These are phyloP conservation scores for Jacaranda mimosifolia DNA, from an alignment of 257 asterid species.

Conservation along the genomic window DNA sequence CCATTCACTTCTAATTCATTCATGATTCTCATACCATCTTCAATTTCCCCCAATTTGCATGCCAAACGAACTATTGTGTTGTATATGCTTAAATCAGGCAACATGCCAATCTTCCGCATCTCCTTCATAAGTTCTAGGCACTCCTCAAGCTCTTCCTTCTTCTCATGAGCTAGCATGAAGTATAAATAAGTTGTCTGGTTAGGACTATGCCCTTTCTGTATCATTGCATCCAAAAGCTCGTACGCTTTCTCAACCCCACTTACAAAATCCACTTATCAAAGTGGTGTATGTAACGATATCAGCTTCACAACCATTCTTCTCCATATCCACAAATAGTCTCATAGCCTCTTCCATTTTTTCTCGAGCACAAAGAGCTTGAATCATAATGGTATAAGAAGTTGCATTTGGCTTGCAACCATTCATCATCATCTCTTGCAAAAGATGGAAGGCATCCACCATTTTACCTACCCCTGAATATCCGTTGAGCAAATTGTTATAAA, in stretches of 20 bases:
- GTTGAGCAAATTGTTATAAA: conserved; percentile 80
- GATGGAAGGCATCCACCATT: conserved; percentile 79
- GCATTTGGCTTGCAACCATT: conserved; percentile 76
- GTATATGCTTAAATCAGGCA: conserved; percentile 68
- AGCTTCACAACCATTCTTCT: conserved; percentile 69
- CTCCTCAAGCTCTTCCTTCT: conserved; percentile 84
- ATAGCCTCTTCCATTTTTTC: conserved; percentile 85
- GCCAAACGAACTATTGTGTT: conserved; percentile 72
- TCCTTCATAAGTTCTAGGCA: conserved; percentile 74
- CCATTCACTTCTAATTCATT: conserved; percentile 72
- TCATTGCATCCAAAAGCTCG: conserved; percentile 72
- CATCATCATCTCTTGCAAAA: conserved; percentile 79
- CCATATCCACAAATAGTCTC: conserved; percentile 74
- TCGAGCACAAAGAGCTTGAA: conserved; percentile 82
- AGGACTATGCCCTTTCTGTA: conserved; percentile 72
- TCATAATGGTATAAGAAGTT: conserved; percentile 77
- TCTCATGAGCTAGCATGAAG: conserved; percentile 88
- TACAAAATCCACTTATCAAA: conserved; percentile 90
- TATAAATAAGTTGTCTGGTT: conserved; percentile 76
- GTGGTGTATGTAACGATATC: conserved; percentile 82
- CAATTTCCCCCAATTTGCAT: conserved; percentile 78
- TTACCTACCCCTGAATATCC: conserved; percentile 85
- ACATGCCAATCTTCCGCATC: conserved; percentile 69
- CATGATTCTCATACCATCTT: conserved; percentile 64
- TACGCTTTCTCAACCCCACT: conserved; percentile 70